phyloP scores from a whole-genome alignment of 305 asterid species.

The Fraxinus latifolia region DNA sequence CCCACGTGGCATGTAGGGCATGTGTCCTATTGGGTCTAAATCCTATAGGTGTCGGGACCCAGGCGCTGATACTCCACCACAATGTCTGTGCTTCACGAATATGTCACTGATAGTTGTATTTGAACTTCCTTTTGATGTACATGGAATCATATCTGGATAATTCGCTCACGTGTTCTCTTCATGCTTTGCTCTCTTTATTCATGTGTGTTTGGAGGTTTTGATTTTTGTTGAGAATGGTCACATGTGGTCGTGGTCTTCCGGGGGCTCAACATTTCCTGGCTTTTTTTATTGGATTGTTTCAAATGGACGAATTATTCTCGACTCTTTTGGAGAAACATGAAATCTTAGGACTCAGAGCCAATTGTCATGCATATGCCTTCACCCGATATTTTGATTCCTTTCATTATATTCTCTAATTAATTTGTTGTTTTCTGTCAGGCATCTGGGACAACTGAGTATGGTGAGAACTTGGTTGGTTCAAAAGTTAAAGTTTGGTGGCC shows the following conservation, averaged over 20 bases:
- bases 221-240: not conserved
- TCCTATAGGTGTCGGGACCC: not conserved
- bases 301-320: conserved; percentile 5
- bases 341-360: conserved; percentile 2
- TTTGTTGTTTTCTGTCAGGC: conserved; percentile 45
- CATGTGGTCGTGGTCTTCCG: not conserved
- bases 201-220: not conserved
- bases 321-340: not conserved
- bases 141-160: not conserved
- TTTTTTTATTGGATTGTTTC: not conserved
- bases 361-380: conserved; percentile 16
- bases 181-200: not conserved
- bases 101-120: not conserved
- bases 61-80: not conserved
- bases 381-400: not conserved
- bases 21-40: not conserved
- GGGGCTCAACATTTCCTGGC: not conserved
- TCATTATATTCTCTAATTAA: not conserved
- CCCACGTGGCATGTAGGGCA: not conserved
- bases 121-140: not conserved
- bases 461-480: conserved; percentile 64
- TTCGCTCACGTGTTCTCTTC: not conserved
- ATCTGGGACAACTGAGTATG: conserved; percentile 40
- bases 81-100: not conserved
- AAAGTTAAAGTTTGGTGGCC: conserved; percentile 96